A percentile compares a stretch with the other conserved stretches of the same genome.
Conservation (phyloP, 768 basidiomycete genomes). For the Auricularia sp. region DNA sequence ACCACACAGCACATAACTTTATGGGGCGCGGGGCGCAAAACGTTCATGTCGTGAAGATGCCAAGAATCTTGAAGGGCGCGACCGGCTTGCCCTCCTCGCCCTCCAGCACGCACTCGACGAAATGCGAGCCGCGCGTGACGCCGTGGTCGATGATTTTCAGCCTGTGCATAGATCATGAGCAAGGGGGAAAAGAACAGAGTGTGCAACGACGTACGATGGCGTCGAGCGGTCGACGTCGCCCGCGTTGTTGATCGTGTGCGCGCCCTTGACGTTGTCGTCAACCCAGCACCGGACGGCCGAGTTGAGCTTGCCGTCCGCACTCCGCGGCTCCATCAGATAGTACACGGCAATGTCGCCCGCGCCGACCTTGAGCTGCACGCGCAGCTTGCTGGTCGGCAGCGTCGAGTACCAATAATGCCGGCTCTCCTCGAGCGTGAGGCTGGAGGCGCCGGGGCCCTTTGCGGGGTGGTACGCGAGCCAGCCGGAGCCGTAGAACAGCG, state of each 20-base stretch:
- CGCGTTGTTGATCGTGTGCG: slow-evolving; percentile 66
- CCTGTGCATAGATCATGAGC: slow-evolving; percentile 28
- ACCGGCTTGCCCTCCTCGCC: slow-evolving; percentile 81
- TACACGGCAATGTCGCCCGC: slow-evolving; percentile 92
- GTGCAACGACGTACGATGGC: slow-evolving; percentile 46
- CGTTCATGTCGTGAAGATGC: slow-evolving; percentile 66
- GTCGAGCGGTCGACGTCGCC: slow-evolving; percentile 51
- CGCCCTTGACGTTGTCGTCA: slow-evolving; percentile 84
- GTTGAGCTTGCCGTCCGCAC: slow-evolving; percentile 42
- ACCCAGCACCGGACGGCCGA: slow-evolving; percentile 90
- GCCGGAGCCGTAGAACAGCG: slow-evolving; percentile 86
- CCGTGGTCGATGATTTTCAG: slow-evolving; percentile 77
- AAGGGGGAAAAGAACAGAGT: slow-evolving; percentile 6
- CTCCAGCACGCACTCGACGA: slow-evolving; percentile 77
- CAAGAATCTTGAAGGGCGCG: slow-evolving; percentile 81
- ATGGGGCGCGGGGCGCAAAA: not conserved
- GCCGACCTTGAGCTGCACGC: slow-evolving; percentile 74
- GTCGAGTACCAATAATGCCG: slow-evolving; percentile 90
- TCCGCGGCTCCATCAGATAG: slow-evolving; percentile 65
- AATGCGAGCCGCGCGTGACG: slow-evolving; percentile 85
- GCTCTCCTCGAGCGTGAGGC: slow-evolving; percentile 36
- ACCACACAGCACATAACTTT: not conserved
- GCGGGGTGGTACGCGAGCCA: slow-evolving; percentile 75
- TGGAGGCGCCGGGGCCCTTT: slow-evolving; percentile 20
- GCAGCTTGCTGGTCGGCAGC: slow-evolving; percentile 67